A percentile compares a stretch with the other conserved stretches of the same genome.
These are phyloP conservation scores for Penicillium egyptiacum DNA, from an alignment of 495 filamentous ascomycete genomes.

Conservation along the genomic window DNA sequence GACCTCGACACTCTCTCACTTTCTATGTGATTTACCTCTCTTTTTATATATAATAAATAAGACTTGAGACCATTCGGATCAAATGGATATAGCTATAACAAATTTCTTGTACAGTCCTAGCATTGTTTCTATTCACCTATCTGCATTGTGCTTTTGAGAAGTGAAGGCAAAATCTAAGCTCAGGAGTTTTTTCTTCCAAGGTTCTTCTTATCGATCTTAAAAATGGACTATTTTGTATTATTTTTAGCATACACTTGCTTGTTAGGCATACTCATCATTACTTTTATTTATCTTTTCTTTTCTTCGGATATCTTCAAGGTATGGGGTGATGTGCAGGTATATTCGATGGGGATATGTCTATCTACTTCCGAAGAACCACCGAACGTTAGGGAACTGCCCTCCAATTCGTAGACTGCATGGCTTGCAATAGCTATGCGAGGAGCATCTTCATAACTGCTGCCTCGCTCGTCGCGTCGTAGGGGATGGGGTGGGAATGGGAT, in stretches of 20 bases:
- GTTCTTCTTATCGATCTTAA: neutral
- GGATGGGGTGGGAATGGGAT: conserved; percentile 17
- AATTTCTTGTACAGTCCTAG: neutral
- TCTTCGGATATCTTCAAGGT: conserved; percentile 9
- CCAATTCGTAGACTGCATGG: conserved; percentile 32
- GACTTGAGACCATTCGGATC: neutral
- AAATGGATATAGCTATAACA: neutral
- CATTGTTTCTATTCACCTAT: neutral
- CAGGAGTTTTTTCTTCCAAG: neutral
- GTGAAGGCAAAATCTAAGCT: neutral
- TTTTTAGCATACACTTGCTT: neutral
- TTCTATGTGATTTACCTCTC: neutral
- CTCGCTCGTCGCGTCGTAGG: conserved; percentile 29
- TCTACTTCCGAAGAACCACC: conserved; percentile 41
- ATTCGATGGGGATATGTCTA: conserved; percentile 43
- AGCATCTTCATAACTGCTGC: conserved; percentile 37
- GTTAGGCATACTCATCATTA: conserved; percentile 1
- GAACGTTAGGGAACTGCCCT: conserved; percentile 26
- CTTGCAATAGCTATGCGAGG: conserved; percentile 31
- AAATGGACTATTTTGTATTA: neutral
- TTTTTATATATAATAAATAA: neutral
- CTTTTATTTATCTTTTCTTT: conserved; percentile 2
- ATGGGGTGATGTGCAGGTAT: conserved; percentile 34
- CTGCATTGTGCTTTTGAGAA: neutral
- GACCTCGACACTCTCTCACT: neutral